phyloP scores from a whole-genome alignment of 1,139 yeast genomes.

The Diutina pseudorugosa region DNA sequence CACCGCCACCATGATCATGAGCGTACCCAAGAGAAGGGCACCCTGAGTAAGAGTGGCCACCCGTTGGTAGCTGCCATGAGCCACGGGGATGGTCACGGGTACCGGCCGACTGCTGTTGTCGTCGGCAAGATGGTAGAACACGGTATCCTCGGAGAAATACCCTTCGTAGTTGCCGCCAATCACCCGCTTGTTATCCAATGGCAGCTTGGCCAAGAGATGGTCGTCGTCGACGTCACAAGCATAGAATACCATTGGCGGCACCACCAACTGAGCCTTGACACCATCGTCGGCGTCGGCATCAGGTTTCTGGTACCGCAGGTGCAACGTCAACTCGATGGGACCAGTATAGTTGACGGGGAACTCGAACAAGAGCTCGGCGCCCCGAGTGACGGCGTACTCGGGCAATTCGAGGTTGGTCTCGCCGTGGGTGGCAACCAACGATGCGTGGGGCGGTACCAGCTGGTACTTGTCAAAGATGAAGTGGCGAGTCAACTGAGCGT shows the following conservation, averaged over 20 bases:
- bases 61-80: background rate
- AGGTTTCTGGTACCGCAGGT: constrained; percentile 1
- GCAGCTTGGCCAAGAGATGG: constrained; percentile 20
- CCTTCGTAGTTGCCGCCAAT: constrained; percentile 26
- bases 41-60: background rate
- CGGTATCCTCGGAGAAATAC: constrained; percentile 30
- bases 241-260: background rate
- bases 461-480: constrained; percentile 2
- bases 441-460: background rate
- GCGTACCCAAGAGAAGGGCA: background rate
- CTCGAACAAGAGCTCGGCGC: background rate
- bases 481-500: background rate
- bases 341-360: background rate
- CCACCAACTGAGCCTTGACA: background rate
- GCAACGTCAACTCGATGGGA: background rate
- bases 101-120: background rate
- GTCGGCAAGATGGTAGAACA: constrained; percentile 22
- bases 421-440: background rate
- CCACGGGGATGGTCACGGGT: background rate
- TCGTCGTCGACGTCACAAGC: constrained; percentile 11
- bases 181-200: constrained; percentile 20
- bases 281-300: background rate
- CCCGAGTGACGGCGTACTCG: background rate
- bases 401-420: constrained; percentile 2
- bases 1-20: background rate